Evolutionary conservation across 441 rosid species (phyloP).

Genomic region (Kokia cookei): DNA sequence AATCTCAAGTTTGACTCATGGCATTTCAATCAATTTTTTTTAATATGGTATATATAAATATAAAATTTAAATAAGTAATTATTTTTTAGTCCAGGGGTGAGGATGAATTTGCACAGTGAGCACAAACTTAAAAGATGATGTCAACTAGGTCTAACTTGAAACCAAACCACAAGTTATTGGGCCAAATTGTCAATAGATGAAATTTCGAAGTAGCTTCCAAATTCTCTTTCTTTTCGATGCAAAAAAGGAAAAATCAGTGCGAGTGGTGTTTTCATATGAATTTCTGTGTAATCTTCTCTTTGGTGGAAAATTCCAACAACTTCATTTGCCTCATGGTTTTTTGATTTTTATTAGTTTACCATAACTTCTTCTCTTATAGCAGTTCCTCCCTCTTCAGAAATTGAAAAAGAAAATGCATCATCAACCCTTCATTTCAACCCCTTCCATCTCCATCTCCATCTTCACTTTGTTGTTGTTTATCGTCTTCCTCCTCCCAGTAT

Average conservation of each 20-base stretch:
- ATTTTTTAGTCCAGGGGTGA: too few species aligned
- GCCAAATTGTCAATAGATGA: not conserved
- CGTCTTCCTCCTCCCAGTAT: not conserved
- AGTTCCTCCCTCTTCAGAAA: not conserved
- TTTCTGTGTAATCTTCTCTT: not conserved
- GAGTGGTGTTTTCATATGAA: not conserved
- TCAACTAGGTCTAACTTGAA: not conserved
- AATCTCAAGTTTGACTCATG: too few species aligned
- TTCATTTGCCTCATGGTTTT: not conserved
- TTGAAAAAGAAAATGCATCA: not conserved
- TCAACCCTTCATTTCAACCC: not conserved
- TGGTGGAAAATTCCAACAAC: constrained; percentile 16
- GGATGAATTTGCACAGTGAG: too few species aligned
- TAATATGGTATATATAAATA: too few species aligned
- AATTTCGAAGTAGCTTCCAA: not conserved
- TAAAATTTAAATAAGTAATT: too few species aligned
- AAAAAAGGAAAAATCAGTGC: not conserved
- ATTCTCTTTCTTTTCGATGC: not conserved
- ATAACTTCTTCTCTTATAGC: too few species aligned
- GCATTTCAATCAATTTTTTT: too few species aligned
- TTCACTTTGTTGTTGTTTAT: not conserved
- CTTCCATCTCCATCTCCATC: not conserved
- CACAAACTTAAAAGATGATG: too few species aligned
- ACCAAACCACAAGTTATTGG: too few species aligned
- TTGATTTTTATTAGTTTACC: not conserved